Conservation (phyloP, 176 grass and related monocot genomes). For the Carex parvula region DNA sequence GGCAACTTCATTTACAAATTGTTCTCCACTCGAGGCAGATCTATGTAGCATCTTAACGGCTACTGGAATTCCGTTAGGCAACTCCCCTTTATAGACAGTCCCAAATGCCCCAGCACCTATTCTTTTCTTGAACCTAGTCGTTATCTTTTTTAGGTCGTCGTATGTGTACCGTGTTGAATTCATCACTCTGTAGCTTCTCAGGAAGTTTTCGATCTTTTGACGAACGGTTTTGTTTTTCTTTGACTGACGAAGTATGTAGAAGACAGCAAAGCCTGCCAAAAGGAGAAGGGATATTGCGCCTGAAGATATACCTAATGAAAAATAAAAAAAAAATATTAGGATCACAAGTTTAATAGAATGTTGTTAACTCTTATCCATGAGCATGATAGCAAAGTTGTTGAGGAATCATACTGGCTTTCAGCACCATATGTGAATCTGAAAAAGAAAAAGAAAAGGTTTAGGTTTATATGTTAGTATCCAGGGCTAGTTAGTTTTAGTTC, state of each 20-base stretch:
- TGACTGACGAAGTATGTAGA: background rate
- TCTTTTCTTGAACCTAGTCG: constrained; percentile 37
- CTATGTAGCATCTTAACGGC: constrained; percentile 23
- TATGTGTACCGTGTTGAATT: constrained; percentile 37
- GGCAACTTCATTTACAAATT: constrained; percentile 26
- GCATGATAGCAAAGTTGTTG: too few species aligned
- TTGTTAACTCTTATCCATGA: too few species aligned
- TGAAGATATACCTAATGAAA: too few species aligned
- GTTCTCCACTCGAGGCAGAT: background rate
- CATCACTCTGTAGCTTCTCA: constrained; percentile 31
- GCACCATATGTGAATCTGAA: too few species aligned
- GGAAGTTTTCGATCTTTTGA: constrained; percentile 29
- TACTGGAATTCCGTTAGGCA: background rate
- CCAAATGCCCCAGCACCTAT: constrained; percentile 42
- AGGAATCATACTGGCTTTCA: too few species aligned
- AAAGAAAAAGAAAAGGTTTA: too few species aligned
- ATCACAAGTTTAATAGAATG: too few species aligned
- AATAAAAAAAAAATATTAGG: too few species aligned
- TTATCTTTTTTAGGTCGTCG: constrained; percentile 47
- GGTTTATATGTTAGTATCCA: too few species aligned
- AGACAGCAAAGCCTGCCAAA: background rate
- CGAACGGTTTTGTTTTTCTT: background rate
- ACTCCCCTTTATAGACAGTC: constrained; percentile 14
- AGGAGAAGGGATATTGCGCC: too few species aligned
- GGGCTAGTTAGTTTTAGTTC: too few species aligned